phyloP scores from a whole-genome alignment of 2,329 filamentous ascomycete genomes.

The Whalleya microplaca region DNA sequence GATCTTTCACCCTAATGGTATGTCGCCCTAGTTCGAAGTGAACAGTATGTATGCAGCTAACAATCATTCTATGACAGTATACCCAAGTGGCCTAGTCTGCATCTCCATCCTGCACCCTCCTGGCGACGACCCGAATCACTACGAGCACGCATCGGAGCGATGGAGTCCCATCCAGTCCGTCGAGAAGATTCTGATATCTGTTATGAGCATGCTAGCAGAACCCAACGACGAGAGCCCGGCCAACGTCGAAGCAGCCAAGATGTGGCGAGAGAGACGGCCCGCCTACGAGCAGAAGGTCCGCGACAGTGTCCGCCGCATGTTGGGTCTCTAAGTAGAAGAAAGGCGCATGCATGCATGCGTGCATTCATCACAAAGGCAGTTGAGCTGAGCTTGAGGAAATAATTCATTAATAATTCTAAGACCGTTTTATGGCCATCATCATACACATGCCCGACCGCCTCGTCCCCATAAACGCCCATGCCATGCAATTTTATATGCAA shows the following conservation, averaged over 20 bases:
- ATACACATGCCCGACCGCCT: not conserved
- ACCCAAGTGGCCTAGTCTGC: constrained; percentile 88
- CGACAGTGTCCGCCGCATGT: constrained; percentile 76
- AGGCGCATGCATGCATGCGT: not conserved
- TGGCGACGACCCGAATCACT: constrained; percentile 97
- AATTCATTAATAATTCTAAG: not conserved
- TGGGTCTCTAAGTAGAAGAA: constrained; percentile 67
- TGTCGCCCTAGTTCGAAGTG: not conserved
- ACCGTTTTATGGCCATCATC: not conserved
- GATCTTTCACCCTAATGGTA: constrained; percentile 96
- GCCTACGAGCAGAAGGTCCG: constrained; percentile 89
- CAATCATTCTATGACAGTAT: constrained; percentile 61
- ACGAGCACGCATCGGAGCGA: constrained; percentile 92
- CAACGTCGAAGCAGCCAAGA: constrained; percentile 93
- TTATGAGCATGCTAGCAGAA: constrained; percentile 98
- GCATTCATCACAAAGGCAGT: not conserved
- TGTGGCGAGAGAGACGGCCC: constrained; percentile 84
- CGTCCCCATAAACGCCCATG: constrained; percentile 19
- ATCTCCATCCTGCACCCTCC: constrained; percentile 98
- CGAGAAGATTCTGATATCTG: constrained; percentile 94
- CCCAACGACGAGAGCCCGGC: constrained; percentile 96
- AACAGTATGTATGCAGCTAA: not conserved
- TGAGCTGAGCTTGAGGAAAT: not conserved
- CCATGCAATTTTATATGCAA: constrained; percentile 6
- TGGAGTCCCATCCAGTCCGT: constrained; percentile 98